These are phyloP conservation scores for Trametes maxima DNA, from an alignment of 768 basidiomycete species.

Conservation along the genomic window DNA sequence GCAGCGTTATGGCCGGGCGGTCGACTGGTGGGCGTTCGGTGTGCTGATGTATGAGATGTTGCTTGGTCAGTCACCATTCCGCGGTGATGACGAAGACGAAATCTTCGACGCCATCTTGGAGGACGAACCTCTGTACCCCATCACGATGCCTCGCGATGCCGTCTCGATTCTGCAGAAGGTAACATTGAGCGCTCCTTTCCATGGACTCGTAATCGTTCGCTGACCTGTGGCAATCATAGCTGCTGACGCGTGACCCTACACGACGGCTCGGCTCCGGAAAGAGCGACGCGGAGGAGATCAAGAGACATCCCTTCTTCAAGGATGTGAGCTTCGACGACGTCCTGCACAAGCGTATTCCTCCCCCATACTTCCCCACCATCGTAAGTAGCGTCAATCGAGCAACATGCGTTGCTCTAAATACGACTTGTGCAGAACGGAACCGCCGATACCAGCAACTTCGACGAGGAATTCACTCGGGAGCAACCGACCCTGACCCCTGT, in stretches of 20 bases:
- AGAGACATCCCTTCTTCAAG: conserved; percentile 97
- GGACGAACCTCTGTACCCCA: conserved; percentile 97
- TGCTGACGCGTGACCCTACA: conserved; percentile 88
- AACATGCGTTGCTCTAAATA: not conserved
- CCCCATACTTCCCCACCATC: conserved; percentile 96
- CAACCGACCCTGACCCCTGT: conserved; percentile 98
- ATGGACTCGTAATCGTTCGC: not conserved
- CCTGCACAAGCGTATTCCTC: conserved; percentile 94
- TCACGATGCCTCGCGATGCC: conserved; percentile 98
- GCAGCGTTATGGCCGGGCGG: conserved; percentile 97
- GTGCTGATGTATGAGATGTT: conserved; percentile 99
- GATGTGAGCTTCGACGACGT: conserved; percentile 98
- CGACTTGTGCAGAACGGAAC: conserved; percentile 64
- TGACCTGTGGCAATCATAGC: conserved; percentile 44
- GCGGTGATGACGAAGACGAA: conserved; percentile 99
- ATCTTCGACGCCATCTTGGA: conserved; percentile 99
- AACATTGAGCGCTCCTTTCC: conserved; percentile 10
- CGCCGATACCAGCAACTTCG: conserved; percentile 91
- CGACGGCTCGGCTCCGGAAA: conserved; percentile 91
- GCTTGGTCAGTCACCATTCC: conserved; percentile 97
- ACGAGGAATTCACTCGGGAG: conserved; percentile 95
- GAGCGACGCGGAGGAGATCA: conserved; percentile 95
- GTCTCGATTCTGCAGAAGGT: conserved; percentile 96
- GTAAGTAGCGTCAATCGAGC: conserved; percentile 49
- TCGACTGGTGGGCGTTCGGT: conserved; percentile 99